phyloP scores from a whole-genome alignment of 345 rosid genomes.

The Boechera retrofracta region DNA sequence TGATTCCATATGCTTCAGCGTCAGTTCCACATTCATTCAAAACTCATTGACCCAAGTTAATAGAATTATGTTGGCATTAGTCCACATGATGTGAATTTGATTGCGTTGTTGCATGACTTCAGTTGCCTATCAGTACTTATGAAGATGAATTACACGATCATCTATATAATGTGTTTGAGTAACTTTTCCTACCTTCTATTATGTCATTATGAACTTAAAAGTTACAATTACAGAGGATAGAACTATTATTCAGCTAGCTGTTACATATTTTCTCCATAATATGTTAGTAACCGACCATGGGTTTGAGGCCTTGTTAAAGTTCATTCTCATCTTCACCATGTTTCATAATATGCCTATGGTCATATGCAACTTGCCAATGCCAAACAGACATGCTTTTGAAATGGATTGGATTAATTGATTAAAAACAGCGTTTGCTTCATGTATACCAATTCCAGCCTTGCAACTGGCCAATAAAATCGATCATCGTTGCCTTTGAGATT shows the following conservation, averaged over 20 bases:
- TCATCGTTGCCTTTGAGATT: background rate
- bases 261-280: constrained; percentile 14
- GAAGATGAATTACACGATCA: constrained; percentile 19
- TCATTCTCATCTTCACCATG: constrained; percentile 27
- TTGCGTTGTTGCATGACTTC: constrained; percentile 9
- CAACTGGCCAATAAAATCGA: constrained; percentile 2
- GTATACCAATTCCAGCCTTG: constrained; percentile 19
- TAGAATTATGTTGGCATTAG: constrained; percentile 11
- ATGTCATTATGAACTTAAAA: constrained; percentile 1
- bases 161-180: constrained; percentile 8
- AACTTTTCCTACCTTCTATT: constrained; percentile 17
- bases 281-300: constrained; percentile 8
- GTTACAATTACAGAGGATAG: background rate
- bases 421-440: background rate
- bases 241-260: constrained; percentile 24
- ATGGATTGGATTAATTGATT: background rate
- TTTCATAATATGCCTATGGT: constrained; percentile 9
- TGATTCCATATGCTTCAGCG: constrained; percentile 6
- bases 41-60: background rate
- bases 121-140: constrained; percentile 24
- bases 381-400: constrained; percentile 22
- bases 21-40: constrained; percentile 2
- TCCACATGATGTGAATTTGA: constrained; percentile 3
- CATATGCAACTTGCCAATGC: constrained; percentile 22
- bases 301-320: background rate